A percentile compares a stretch with the other conserved stretches of the same genome.
Evolutionary conservation across 768 basidiomycete species (phyloP).

Genomic region (Leucogyrophana mollusca): DNA sequence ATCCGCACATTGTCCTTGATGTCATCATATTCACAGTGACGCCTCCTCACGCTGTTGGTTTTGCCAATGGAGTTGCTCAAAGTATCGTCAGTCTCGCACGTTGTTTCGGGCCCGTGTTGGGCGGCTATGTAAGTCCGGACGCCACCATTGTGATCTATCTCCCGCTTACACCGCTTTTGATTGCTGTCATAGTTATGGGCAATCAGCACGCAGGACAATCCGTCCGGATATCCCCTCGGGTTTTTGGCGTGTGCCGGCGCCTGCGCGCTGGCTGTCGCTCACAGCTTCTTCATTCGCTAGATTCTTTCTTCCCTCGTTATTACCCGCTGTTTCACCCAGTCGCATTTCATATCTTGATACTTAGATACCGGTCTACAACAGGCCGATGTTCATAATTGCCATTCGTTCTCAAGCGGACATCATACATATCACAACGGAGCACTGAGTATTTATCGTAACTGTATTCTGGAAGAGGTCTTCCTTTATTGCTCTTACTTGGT

Average conservation of each 20-base stretch:
- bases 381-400: no score
- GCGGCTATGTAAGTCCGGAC: constrained; percentile 60
- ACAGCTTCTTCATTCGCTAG: constrained; percentile 74
- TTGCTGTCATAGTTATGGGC: constrained; percentile 62
- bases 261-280: constrained; percentile 61
- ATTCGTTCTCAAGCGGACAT: no score
- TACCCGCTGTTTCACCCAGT: no score
- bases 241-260: constrained; percentile 65
- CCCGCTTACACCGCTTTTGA: constrained; percentile 6
- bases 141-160: constrained; percentile 1
- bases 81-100: constrained; percentile 92
- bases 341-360: no score
- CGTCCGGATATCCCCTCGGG: constrained; percentile 72
- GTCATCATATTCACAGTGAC: constrained; percentile 58
- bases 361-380: no score
- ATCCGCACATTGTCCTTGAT: no score
- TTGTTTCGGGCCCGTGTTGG: constrained; percentile 84
- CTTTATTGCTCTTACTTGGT: no score
- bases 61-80: constrained; percentile 95
- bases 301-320: not conserved
- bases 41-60: constrained; percentile 82
- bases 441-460: no score
- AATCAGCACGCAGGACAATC: constrained; percentile 61
- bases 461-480: no score
- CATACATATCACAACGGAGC: no score